Conservation (phyloP, 2,329 filamentous ascomycete species). For the Sordariomycetes sp. region DNA sequence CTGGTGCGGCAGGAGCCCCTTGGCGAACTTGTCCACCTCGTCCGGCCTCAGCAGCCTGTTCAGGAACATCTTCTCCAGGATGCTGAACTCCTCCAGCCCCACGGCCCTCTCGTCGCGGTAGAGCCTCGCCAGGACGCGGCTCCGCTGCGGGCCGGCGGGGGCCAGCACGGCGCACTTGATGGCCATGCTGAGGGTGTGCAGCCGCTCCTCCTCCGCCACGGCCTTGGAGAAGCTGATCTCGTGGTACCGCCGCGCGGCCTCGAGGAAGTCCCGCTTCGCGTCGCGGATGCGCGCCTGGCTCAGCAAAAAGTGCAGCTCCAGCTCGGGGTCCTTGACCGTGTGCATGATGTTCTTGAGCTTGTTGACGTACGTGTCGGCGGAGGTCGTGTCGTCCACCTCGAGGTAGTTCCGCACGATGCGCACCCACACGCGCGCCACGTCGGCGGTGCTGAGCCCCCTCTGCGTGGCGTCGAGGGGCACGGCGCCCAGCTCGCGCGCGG, state of each 20-base stretch:
- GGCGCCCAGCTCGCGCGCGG: slow-evolving; percentile 67
- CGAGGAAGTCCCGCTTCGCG: slow-evolving; percentile 78
- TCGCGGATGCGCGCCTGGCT: slow-evolving; percentile 90
- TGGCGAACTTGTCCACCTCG: slow-evolving; percentile 82
- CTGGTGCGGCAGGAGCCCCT: slow-evolving; percentile 75
- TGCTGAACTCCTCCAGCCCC: slow-evolving; percentile 68
- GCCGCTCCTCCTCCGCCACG: slow-evolving; percentile 77
- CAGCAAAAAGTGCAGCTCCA: slow-evolving; percentile 78
- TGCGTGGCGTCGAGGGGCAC: slow-evolving; percentile 87
- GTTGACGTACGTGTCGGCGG: slow-evolving; percentile 81
- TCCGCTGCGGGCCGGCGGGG: slow-evolving; percentile 77
- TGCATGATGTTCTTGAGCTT: slow-evolving; percentile 90
- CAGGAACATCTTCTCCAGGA: slow-evolving; percentile 96
- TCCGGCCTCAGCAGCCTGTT: slow-evolving; percentile 69
- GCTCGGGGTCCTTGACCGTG: slow-evolving; percentile 66
- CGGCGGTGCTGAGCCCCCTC: slow-evolving; percentile 69
- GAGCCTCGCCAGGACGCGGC: slow-evolving; percentile 66
- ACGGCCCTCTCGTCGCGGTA: slow-evolving; percentile 87
- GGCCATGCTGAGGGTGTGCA: slow-evolving; percentile 75
- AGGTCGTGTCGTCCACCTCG: slow-evolving; percentile 82
- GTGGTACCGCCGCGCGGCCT: slow-evolving; percentile 81
- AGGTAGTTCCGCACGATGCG: slow-evolving; percentile 90
- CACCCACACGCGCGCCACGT: slow-evolving; percentile 80
- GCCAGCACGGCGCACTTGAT: slow-evolving; percentile 89
- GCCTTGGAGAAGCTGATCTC: slow-evolving; percentile 67